Percentiles rank a stretch among this genome's conserved stretches.
Conservation (phyloP, 1,284 basidiomycete genomes). For the Malassezia brasiliensis region DNA sequence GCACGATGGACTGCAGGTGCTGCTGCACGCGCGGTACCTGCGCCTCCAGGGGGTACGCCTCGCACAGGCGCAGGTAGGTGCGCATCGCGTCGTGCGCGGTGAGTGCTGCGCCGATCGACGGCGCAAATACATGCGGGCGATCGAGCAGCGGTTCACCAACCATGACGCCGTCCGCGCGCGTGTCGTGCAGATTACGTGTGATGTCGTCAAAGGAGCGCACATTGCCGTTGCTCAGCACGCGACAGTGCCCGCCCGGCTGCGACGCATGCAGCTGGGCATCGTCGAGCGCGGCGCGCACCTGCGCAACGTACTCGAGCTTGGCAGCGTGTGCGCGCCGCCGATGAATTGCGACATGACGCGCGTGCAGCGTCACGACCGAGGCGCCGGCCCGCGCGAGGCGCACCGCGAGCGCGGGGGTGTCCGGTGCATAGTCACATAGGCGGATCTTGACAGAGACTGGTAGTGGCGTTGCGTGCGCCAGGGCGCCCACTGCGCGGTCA, state of each 20-base stretch:
- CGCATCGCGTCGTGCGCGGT: neutral
- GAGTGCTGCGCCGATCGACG: neutral
- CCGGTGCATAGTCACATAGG: conserved; percentile 51
- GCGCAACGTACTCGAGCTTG: conserved; percentile 57
- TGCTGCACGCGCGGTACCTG: conserved; percentile 7
- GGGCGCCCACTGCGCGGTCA: conserved; percentile 50
- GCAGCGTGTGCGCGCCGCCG: conserved; percentile 61
- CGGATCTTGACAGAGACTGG: conserved; percentile 59
- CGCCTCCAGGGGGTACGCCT: conserved; percentile 4
- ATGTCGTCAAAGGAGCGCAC: conserved; percentile 59
- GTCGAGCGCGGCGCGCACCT: conserved; percentile 51
- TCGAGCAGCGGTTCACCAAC: conserved; percentile 63
- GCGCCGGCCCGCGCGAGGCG: conserved; percentile 58
- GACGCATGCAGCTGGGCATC: conserved; percentile 34
- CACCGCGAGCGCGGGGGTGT: conserved; percentile 57
- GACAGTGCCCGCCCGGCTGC: conserved; percentile 50
- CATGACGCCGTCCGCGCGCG: conserved; percentile 66
- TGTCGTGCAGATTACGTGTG: conserved; percentile 53
- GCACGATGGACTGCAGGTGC: conserved; percentile 13
- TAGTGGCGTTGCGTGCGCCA: conserved; percentile 47
- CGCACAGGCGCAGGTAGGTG: conserved; percentile 6
- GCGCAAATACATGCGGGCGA: conserved; percentile 53
- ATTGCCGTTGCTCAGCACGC: conserved; percentile 67
- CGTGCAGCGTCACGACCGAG: conserved; percentile 62
- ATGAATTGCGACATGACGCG: conserved; percentile 60